Evolutionary conservation across 2,329 filamentous ascomycete species (phyloP).

Genomic region (Paramyrothecium sp.): DNA sequence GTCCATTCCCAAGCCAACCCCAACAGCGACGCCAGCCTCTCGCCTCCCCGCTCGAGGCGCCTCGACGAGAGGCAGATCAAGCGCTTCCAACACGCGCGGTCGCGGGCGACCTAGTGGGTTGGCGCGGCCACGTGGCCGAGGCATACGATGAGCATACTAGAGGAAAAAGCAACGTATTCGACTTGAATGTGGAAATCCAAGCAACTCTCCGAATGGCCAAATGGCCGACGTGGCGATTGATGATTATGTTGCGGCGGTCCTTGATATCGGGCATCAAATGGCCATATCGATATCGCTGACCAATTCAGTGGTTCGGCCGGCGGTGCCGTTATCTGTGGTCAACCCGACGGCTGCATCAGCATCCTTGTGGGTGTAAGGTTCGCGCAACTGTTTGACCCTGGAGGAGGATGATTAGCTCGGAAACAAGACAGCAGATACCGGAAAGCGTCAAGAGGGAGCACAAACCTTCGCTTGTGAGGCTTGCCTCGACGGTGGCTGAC

Average conservation of each 20-base stretch:
- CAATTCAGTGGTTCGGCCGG: conserved; percentile 11
- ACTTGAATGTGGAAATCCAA: background rate
- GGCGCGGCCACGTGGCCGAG: conserved; percentile 43
- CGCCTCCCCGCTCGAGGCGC: conserved; percentile 45
- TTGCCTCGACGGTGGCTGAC: conserved; percentile 79
- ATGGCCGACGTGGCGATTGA: background rate
- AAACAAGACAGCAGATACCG: conserved; percentile 3
- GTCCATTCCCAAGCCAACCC: conserved; percentile 43
- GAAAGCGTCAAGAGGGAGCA: background rate
- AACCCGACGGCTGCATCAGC: conserved; percentile 79
- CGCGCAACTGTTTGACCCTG: conserved; percentile 78
- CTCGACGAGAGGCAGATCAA: conserved; percentile 26
- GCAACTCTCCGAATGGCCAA: background rate
- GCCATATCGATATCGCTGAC: conserved; percentile 32
- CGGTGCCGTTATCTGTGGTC: conserved; percentile 59
- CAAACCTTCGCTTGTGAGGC: conserved; percentile 81
- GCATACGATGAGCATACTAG: conserved; percentile 35
- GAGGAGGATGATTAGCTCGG: conserved; percentile 13
- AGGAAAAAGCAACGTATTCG: background rate
- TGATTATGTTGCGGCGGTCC: background rate
- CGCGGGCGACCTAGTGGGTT: conserved; percentile 44
- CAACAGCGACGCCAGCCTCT: conserved; percentile 41
- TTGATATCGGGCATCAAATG: conserved; percentile 15
- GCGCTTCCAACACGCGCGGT: conserved; percentile 17
- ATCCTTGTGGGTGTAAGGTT: conserved; percentile 83